phyloP scores from a whole-genome alignment of 1,139 yeast species.

The Torulaspora pretoriensis region DNA sequence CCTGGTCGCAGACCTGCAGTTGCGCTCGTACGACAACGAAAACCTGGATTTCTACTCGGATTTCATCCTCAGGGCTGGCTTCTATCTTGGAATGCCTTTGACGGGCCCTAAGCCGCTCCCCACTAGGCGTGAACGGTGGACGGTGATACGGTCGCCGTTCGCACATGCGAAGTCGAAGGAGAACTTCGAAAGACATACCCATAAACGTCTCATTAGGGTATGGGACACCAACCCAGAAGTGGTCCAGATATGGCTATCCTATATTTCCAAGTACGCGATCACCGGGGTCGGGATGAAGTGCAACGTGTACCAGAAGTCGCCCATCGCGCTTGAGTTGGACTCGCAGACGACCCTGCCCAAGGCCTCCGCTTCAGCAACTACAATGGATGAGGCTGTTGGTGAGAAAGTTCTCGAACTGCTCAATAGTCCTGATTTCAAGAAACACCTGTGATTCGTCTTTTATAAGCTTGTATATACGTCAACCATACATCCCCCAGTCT shows the following conservation, averaged over 20 bases:
- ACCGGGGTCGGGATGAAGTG: constrained; percentile 84
- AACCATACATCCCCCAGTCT: constrained; percentile 78
- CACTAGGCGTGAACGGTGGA: constrained; percentile 80
- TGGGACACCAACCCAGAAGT: constrained; percentile 86
- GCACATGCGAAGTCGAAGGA: constrained; percentile 94
- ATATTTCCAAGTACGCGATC: constrained; percentile 70
- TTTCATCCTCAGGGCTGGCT: constrained; percentile 87
- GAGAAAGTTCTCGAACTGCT: constrained; percentile 69
- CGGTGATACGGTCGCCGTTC: constrained; percentile 89
- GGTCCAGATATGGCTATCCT: constrained; percentile 76
- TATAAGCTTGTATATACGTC: constrained; percentile 15
- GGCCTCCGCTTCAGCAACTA: constrained; percentile 12
- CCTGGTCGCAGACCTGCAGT: constrained; percentile 62
- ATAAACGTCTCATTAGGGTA: constrained; percentile 64
- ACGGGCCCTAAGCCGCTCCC: constrained; percentile 65
- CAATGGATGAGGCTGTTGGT: constrained; percentile 54
- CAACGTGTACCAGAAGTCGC: constrained; percentile 57
- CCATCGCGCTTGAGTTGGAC: constrained; percentile 42
- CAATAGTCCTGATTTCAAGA: constrained; percentile 58
- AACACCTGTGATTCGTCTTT: constrained; percentile 18
- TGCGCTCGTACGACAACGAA: constrained; percentile 68
- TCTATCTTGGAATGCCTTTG: constrained; percentile 80
- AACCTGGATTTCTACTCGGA: constrained; percentile 74
- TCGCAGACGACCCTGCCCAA: background rate
- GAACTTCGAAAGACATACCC: constrained; percentile 86